Evolutionary conservation across 1,284 basidiomycete species (phyloP).

Genomic region (Malassezia japonica): DNA sequence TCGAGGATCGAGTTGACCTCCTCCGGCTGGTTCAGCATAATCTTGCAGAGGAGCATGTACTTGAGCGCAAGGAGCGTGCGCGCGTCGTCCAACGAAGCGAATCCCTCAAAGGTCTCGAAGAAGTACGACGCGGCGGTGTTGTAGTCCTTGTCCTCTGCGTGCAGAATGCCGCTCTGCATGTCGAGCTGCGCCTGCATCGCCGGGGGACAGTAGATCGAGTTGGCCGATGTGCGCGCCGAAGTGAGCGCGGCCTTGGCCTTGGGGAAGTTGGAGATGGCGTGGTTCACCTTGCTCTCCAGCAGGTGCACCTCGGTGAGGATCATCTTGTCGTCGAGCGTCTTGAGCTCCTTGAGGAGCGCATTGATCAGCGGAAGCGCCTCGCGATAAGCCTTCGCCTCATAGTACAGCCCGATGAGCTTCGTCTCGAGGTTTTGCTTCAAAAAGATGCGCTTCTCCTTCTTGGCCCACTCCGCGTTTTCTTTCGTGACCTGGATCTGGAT

Average conservation of each 20-base stretch:
- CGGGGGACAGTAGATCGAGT: conserved; percentile 95
- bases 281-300: conserved; percentile 80
- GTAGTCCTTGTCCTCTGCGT: conserved; percentile 96
- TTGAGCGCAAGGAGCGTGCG: conserved; percentile 75
- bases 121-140: conserved; percentile 95
- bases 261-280: conserved; percentile 79
- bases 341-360: conserved; percentile 74
- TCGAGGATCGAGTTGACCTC: conserved; percentile 77
- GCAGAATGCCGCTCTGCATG: conserved; percentile 79
- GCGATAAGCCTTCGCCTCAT: conserved; percentile 68
- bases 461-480: conserved; percentile 90
- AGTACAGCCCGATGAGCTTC: conserved; percentile 70
- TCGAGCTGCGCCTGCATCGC: conserved; percentile 82
- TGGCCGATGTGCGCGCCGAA: conserved; percentile 83
- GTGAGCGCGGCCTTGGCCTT: conserved; percentile 93
- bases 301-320: conserved; percentile 93
- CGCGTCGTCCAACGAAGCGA: conserved; percentile 56
- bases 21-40: conserved; percentile 90
- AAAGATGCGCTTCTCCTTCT: conserved; percentile 84
- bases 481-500: conserved; percentile 76
- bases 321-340: conserved; percentile 92
- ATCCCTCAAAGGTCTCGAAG: conserved; percentile 90
- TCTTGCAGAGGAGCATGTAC: conserved; percentile 95
- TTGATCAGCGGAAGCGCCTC: conserved; percentile 75
- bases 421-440: conserved; percentile 88